These are phyloP conservation scores for Serpula lacrymans DNA, from an alignment of 768 basidiomycete genomes.

Conservation along the genomic window DNA sequence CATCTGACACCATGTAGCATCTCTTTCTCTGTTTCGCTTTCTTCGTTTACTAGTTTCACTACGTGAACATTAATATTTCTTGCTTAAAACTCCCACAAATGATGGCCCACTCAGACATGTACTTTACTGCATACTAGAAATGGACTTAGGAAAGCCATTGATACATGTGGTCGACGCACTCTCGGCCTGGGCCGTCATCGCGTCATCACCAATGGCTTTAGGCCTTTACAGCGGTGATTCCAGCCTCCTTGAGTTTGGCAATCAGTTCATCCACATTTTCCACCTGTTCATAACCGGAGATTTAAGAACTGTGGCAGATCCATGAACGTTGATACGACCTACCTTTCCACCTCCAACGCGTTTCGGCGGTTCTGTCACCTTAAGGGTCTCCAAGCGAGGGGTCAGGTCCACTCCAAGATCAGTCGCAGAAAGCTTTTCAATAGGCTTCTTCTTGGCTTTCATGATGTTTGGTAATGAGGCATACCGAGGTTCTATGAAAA, in stretches of 20 bases:
- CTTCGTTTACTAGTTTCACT: too few relatives aligned
- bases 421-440: slow-evolving; percentile 75
- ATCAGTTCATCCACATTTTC: slow-evolving; percentile 87
- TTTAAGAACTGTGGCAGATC: slow-evolving; percentile 1
- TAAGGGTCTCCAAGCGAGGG: slow-evolving; percentile 80
- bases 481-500: slow-evolving; percentile 80
- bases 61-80: not conserved
- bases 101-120: not conserved
- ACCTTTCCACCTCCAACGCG: slow-evolving; percentile 92
- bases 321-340: slow-evolving; percentile 7
- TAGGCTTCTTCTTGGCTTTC: slow-evolving; percentile 99
- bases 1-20: not conserved
- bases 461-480: slow-evolving; percentile 97
- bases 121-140: slow-evolving; percentile 2
- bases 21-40: not conserved
- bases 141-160: too few relatives aligned
- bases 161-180: too few relatives aligned
- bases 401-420: slow-evolving; percentile 84
- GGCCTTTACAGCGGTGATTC: slow-evolving; percentile 37
- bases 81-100: not conserved
- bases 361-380: slow-evolving; percentile 85
- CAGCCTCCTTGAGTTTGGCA: slow-evolving; percentile 85
- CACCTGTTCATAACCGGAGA: slow-evolving; percentile 40
- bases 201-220: too few relatives aligned
- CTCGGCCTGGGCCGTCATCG: too few relatives aligned